Base-by-base conservation (phyloP, 2,329 filamentous ascomycete genomes). In the Colletotrichum cuscutae region DNA sequence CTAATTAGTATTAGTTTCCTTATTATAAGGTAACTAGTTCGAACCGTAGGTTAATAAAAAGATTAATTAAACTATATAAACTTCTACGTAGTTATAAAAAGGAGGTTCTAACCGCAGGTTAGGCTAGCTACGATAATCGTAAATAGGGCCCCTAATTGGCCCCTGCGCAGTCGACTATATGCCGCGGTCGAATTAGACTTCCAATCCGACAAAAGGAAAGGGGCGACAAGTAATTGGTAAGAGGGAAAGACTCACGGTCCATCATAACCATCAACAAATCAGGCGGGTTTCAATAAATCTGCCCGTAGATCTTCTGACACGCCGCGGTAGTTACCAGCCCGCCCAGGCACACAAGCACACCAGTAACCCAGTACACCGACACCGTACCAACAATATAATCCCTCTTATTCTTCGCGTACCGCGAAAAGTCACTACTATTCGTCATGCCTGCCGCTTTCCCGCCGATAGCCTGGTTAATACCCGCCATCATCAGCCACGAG, bases 301-400 rank as follows among this genome's bases (percentile, higher is more conserved):
- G 78, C 8, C 73, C 81, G 65, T 83, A 80, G 5, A 80, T 76
- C 2, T 80, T 76, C 65, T 83, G 82, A 0, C 82, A 82, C 0
- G 82, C 83, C 0, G 83, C 81, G 0, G 82, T 83, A 13, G 83
- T 82, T 0, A 85, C 69, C 12, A 84, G 82, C 0, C 83, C 83
- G 7, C 84, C 80, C 5, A 85, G 75, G 1, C 81, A 80, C 1
- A 78, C 79, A 1, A 80, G 71, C 30, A 81, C 80, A 30, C 79
- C 79, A 54, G 82, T 83, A 0, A 84, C 53, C 1, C 81, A 81
- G 12, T 82, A 81, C 0, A 80, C 77, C 11, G 83, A 61, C 0
- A 77, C 74, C 59, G 84, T 82, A 1, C 81, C 82, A 75, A 78
- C 78, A n/a, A 82, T 78, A 5, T 82, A 81, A 32, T 81, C 77